phyloP scores from a whole-genome alignment of 2,329 filamentous ascomycete genomes.

The Ophiosphaerella narmari region DNA sequence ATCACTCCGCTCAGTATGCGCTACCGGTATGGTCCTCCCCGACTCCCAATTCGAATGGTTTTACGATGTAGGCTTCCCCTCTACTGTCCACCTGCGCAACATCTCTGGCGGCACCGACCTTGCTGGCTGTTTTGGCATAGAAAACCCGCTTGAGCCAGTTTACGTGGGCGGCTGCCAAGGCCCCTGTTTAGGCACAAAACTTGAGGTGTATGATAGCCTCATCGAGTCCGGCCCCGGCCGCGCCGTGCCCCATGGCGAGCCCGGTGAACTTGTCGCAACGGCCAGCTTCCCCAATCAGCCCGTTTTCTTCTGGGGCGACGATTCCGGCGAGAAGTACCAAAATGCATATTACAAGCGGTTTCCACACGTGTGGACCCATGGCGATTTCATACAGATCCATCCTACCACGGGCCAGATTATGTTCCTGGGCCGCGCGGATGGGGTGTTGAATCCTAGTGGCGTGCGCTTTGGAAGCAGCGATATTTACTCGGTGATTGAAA shows the following conservation, averaged over 20 bases:
- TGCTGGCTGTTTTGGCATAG: constrained; percentile 65
- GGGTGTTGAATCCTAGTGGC: constrained; percentile 78
- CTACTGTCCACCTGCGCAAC: constrained; percentile 69
- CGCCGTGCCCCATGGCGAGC: constrained; percentile 64
- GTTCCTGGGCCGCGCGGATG: constrained; percentile 74
- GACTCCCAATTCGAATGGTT: constrained; percentile 81
- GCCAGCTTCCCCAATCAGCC: constrained; percentile 77
- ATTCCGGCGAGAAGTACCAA: constrained; percentile 49
- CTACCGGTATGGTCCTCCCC: constrained; percentile 81
- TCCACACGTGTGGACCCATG: constrained; percentile 76
- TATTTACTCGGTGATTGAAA: constrained; percentile 75
- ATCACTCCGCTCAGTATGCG: constrained; percentile 64
- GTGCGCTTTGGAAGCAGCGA: constrained; percentile 81
- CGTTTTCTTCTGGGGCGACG: constrained; percentile 54
- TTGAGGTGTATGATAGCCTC: constrained; percentile 64
- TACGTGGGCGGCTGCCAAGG: constrained; percentile 63
- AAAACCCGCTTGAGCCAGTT: constrained; percentile 72
- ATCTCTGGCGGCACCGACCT: constrained; percentile 80
- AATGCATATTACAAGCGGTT: constrained; percentile 54
- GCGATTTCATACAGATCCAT: constrained; percentile 76
- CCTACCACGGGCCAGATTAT: constrained; percentile 67
- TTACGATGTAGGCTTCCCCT: constrained; percentile 73
- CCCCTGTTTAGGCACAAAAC: constrained; percentile 57
- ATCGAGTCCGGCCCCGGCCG: constrained; percentile 52
- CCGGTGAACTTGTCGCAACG: constrained; percentile 76